phyloP scores from a whole-genome alignment of 176 grass and related monocot genomes.

The Typha latifolia region DNA sequence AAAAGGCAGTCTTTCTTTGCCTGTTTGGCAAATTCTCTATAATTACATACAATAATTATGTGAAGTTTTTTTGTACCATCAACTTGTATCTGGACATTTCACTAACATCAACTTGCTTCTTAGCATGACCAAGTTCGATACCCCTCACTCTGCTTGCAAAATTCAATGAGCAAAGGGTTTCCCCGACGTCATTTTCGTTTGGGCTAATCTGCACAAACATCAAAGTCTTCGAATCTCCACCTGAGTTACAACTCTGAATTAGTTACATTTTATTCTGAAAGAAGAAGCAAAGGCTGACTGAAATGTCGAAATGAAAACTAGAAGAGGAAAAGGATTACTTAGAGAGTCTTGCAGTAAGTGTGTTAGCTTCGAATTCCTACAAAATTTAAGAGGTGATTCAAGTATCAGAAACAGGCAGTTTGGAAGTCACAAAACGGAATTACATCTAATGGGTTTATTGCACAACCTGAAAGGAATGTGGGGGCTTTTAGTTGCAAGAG shows the following conservation, averaged over 20 bases:
- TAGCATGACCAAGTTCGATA: constrained; percentile 88
- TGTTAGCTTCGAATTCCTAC: constrained; percentile 89
- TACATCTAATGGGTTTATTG: neutral
- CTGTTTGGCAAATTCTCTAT: neutral
- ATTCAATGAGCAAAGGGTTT: constrained; percentile 93
- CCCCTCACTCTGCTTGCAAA: constrained; percentile 91
- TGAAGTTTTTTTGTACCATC: constrained; percentile 39
- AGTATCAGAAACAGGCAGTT: neutral
- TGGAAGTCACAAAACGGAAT: neutral
- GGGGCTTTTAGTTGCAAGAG: constrained; percentile 82
- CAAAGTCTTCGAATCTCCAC: constrained; percentile 91
- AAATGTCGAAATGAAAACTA: constrained; percentile 2
- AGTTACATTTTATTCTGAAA: constrained; percentile 3
- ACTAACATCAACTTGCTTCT: constrained; percentile 70
- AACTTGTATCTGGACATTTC: constrained; percentile 83
- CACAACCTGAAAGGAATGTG: constrained; percentile 87
- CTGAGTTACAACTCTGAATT: constrained; percentile 34
- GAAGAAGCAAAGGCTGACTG: neutral
- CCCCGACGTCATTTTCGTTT: constrained; percentile 78
- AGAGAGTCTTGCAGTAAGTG: constrained; percentile 94
- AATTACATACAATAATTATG: neutral
- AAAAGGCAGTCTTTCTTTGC: neutral
- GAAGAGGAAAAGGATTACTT: constrained; percentile 30
- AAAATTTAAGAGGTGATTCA: constrained; percentile 8
- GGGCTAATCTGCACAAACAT: constrained; percentile 99